Conservation (phyloP, 2,329 filamentous ascomycete species). For the Diaporthe batatas region DNA sequence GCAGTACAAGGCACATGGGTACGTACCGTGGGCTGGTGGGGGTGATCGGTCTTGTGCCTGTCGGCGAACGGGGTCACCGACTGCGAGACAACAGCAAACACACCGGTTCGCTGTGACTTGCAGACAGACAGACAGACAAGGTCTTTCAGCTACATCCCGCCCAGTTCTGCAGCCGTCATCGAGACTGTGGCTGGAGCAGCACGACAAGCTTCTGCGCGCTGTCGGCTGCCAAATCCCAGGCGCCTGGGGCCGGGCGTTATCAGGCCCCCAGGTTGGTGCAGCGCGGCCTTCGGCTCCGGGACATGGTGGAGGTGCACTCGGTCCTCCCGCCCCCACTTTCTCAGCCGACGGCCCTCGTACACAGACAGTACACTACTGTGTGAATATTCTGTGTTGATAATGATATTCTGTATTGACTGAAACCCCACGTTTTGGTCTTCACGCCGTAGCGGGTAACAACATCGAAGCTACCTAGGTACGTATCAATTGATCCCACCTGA, state of each 20-base stretch:
- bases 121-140: neutral
- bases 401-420: neutral
- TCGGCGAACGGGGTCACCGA: neutral
- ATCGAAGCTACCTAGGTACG: no score
- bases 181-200: neutral
- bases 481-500: neutral
- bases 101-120: constrained; percentile 2
- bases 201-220: neutral
- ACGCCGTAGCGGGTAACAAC: neutral
- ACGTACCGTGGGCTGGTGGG: neutral
- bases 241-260: neutral
- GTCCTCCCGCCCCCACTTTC: neutral
- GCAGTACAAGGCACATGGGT: neutral
- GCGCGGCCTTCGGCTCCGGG: neutral
- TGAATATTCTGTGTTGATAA: no score
- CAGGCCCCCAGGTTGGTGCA: neutral
- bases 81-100: constrained; percentile 35
- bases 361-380: no score
- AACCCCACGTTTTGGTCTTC: neutral
- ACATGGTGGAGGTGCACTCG: no score
- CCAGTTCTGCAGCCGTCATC: neutral
- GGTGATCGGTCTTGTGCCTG: neutral
- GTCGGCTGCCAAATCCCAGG: neutral
- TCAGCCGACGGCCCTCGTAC: neutral
- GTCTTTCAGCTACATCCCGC: neutral